These are phyloP conservation scores for Gossypium schwendimanii DNA, from an alignment of 441 rosid species.

Conservation along the genomic window DNA sequence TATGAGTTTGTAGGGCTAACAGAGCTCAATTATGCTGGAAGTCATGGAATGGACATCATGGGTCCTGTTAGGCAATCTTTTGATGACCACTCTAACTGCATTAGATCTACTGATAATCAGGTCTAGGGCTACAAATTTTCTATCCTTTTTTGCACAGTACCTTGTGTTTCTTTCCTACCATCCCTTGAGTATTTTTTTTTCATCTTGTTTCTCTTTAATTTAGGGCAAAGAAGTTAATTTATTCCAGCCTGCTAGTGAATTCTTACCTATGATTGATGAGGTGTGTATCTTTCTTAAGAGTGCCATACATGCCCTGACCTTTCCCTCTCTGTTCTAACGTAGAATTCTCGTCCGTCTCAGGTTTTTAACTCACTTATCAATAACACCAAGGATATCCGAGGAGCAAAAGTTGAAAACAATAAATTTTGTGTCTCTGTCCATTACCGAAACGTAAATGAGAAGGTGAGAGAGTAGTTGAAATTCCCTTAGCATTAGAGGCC, in stretches of 20 bases:
- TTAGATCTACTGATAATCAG: conserved; percentile 50
- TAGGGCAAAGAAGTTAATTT: conserved; percentile 72
- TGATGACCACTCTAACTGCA: conserved; percentile 31
- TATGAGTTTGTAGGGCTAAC: conserved; percentile 64
- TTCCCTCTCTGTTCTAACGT: conserved; percentile 2
- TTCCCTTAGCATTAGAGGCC: not conserved
- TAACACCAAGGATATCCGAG: conserved; percentile 53
- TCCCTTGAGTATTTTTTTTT: conserved; percentile 7
- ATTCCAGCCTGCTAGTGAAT: conserved; percentile 93
- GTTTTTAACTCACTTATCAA: conserved; percentile 56
- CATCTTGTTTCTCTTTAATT: conserved; percentile 10
- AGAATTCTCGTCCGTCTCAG: conserved; percentile 28
- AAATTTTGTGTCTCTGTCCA: conserved; percentile 90
- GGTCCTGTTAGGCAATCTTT: conserved; percentile 56
- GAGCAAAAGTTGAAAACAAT: conserved; percentile 78
- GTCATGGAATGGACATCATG: conserved; percentile 98
- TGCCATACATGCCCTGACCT: not conserved
- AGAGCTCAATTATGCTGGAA: conserved; percentile 91
- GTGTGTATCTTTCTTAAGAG: conserved; percentile 22
- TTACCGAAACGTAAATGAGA: conserved; percentile 80
- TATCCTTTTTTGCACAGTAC: not conserved
- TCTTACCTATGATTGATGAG: conserved; percentile 74
- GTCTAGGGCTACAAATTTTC: conserved; percentile 20
- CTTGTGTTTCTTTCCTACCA: not conserved
- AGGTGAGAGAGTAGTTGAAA: conserved; percentile 30